A percentile compares a stretch with the other conserved stretches of the same genome.
Conservation (phyloP, 495 filamentous ascomycete genomes). For the Pyrenula massariospora region DNA sequence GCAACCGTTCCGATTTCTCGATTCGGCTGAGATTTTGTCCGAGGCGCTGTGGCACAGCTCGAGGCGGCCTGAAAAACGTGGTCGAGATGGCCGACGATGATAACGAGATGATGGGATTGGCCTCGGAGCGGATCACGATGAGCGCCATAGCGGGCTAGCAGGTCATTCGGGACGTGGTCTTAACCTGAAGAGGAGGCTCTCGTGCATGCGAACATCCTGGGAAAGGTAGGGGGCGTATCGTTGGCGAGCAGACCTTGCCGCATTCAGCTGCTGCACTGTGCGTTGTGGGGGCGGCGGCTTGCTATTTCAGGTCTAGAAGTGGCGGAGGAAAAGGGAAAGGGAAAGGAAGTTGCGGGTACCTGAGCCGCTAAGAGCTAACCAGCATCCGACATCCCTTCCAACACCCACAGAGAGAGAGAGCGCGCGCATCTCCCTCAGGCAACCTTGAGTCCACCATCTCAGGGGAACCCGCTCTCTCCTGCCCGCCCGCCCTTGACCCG, state of each 20-base stretch:
- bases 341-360: not conserved
- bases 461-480: not conserved
- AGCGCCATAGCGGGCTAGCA: not conserved
- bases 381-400: not conserved
- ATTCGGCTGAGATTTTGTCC: not conserved
- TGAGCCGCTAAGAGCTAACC: not conserved
- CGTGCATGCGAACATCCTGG: too few species aligned
- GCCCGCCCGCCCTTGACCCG: not conserved
- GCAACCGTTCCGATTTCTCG: too few species aligned
- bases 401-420: too few species aligned
- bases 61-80: not conserved
- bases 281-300: not conserved
- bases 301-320: not conserved
- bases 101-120: not conserved
- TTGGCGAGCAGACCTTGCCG: not conserved
- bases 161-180: not conserved
- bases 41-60: not conserved
- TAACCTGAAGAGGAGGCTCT: not conserved
- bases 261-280: not conserved
- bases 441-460: too few species aligned
- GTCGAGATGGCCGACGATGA: not conserved
- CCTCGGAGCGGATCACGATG: not conserved
- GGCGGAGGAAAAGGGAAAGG: not conserved
- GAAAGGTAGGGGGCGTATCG: not conserved
- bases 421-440: too few species aligned